These are phyloP conservation scores for Cladophialophora carrionii DNA, from an alignment of 2,329 filamentous ascomycete species.

Conservation along the genomic window DNA sequence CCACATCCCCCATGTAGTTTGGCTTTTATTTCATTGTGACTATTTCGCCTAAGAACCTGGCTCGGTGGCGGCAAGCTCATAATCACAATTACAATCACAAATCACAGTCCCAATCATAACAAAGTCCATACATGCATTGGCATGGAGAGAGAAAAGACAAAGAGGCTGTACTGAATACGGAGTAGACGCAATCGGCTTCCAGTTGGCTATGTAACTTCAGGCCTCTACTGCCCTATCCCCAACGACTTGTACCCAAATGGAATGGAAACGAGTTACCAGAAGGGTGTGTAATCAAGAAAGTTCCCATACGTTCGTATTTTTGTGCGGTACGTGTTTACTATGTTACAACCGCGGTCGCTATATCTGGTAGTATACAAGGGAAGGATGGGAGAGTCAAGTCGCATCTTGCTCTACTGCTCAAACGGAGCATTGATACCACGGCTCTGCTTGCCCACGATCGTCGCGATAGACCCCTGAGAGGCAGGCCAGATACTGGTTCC, in stretches of 20 bases:
- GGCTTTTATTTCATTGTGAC: background rate
- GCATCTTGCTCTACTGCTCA: background rate
- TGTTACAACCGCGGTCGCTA: background rate
- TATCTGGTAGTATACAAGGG: constrained; percentile 2
- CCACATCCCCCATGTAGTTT: background rate
- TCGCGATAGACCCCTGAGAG: constrained; percentile 11
- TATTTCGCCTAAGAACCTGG: background rate
- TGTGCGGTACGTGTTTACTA: background rate
- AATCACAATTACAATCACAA: background rate
- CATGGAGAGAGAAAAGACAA: no score
- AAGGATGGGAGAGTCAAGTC: background rate
- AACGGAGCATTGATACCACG: constrained; percentile 7
- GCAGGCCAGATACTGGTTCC: constrained; percentile 22
- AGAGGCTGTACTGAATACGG: no score
- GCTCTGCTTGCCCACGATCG: constrained; percentile 17
- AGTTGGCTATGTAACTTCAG: no score
- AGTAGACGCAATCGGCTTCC: no score
- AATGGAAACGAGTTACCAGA: background rate
- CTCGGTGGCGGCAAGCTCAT: background rate
- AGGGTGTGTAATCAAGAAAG: background rate
- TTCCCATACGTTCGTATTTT: background rate
- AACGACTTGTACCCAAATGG: no score
- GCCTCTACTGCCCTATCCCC: no score
- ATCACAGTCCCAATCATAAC: background rate
- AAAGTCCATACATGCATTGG: background rate